Evolutionary conservation across 2,329 filamentous ascomycete species (phyloP), one percentile per base, ranked within the genome.

Genomic region (Ophiostoma piceae): DNA sequence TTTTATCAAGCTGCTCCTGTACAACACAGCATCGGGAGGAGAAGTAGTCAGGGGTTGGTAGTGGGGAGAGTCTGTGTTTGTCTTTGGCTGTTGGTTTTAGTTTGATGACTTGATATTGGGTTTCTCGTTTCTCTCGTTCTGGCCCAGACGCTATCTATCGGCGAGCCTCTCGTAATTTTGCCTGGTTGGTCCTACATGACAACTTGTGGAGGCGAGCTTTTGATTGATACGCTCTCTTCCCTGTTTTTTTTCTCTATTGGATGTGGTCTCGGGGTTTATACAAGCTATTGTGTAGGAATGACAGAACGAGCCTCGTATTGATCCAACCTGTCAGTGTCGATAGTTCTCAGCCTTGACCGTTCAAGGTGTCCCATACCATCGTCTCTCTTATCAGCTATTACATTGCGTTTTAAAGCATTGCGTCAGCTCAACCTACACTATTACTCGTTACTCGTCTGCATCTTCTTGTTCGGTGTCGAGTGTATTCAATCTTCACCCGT

Each of bases 61-160:
- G 35, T 22, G 62, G 19, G 19, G 62, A 65, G 35, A 16, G 2
- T 62, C 16, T n/a, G 60, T 39, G 60, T 65, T 39, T 65, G 29
- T 65, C 32, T 62, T 26, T 32, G 26, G 57, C 57, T 35, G 57
- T 62, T 62, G 22, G 57, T 62, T 62, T 62, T 65, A 39, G 60
- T 65, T 65, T 35, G 60, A 37, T 65, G 32, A 65, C 3, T 16
- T 65, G 19, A 19, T 65, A 3, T 35, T 65, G 22, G 29, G 32
- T 4, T 64, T 29, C 26, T 29, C 26, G 35, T 3, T 39, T 22
- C 57, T 62, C 22, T 9, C 6, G 8, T 57, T 11, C 14, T 64
- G 43, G 16, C 19, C 16, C 43, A 47, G 5, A 19, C 43, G 19
- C 16, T 64, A 3, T 6, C 29, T 64, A n/a, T 39, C n/a, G 35